Base-by-base conservation (phyloP, 805 yeast genomes). In the Monosporozyma unispora region DNA sequence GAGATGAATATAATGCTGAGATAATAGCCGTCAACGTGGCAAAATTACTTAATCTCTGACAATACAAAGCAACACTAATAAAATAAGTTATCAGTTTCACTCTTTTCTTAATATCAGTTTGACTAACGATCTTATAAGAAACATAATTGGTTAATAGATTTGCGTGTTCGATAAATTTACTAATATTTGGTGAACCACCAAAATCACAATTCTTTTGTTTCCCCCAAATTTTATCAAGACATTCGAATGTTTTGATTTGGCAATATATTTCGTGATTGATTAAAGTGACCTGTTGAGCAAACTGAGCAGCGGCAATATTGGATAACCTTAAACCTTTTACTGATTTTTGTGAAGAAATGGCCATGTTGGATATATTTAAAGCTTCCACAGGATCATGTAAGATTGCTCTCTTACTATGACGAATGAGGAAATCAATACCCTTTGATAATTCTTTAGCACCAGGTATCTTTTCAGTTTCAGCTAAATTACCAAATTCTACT, bases 21-120 rank as follows among this genome's bases (percentile, higher is more conserved):
- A 90, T 79, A 42, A 91, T 80, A 1, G 97, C 96, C 4, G 96
- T 90, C 91, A 91, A 83, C 4, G 95, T 81, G 7, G 95, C 84
- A 62, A 81, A 91, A 63, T 91, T 91, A 60, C 87, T 85, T 58
- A 86, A 70, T 50, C 74, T 76, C 23, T 86, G 73, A 60, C 96
- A 80, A 59, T 79, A 78, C 52, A 84, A 89, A 1, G 96, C 95
- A 28, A 87, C 85, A 31, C 75, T 75, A 39, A 91, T 84, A 62
- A 87, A 87, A 65, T 79, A 86, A 48, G 80, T 74, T 52, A 91
- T 79, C 6, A 80, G 67, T 45, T 73, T 79, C 2, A 84, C 89
- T 56, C 98, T 76, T 54, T 78, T 79, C 54, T 79, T 77, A 2
- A 78, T 63, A 48, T 87, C 95, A 6, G 71, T 67, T 52, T 80